Percentiles rank a stretch among this genome's conserved stretches.
Evolutionary conservation across 352 stramenopile species (phyloP).

Genomic region (Phytophthora ramorum): DNA sequence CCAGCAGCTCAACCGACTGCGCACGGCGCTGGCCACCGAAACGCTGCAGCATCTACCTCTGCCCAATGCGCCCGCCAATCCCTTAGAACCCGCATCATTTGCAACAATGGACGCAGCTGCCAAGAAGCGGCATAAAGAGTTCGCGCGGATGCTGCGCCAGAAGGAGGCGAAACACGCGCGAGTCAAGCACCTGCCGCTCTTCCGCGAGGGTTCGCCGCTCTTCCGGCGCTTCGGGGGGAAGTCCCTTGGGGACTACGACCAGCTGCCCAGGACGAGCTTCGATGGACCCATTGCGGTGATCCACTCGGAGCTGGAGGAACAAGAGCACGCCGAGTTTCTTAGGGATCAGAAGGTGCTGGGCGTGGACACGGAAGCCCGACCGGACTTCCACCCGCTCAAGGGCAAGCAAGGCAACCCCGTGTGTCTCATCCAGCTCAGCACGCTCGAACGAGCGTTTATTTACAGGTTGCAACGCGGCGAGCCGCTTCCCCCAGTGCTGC

Average conservation of each 20-base stretch:
- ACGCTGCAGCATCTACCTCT: conserved; percentile 17
- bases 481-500: conserved; percentile 61
- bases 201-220: too few relatives aligned
- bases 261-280: conserved; percentile 59
- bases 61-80: not conserved
- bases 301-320: conserved; percentile 68
- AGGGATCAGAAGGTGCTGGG: conserved; percentile 62
- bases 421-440: conserved; percentile 82
- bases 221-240: conserved; percentile 49
- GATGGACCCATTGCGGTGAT: conserved; percentile 64
- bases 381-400: conserved; percentile 56
- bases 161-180: conserved; percentile 61
- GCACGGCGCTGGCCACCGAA: conserved; percentile 38
- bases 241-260: conserved; percentile 63
- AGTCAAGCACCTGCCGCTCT: conserved; percentile 63
- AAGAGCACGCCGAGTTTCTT: conserved; percentile 54
- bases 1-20: conserved; percentile 51
- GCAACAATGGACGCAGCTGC: not conserved
- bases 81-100: not conserved
- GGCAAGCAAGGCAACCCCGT: conserved; percentile 46
- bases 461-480: conserved; percentile 69
- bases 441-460: conserved; percentile 74
- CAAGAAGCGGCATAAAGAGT: conserved; percentile 44
- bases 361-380: conserved; percentile 84
- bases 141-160: conserved; percentile 57